Conservation (phyloP, 768 basidiomycete genomes). For the Erythrobasidium yunnanense region DNA sequence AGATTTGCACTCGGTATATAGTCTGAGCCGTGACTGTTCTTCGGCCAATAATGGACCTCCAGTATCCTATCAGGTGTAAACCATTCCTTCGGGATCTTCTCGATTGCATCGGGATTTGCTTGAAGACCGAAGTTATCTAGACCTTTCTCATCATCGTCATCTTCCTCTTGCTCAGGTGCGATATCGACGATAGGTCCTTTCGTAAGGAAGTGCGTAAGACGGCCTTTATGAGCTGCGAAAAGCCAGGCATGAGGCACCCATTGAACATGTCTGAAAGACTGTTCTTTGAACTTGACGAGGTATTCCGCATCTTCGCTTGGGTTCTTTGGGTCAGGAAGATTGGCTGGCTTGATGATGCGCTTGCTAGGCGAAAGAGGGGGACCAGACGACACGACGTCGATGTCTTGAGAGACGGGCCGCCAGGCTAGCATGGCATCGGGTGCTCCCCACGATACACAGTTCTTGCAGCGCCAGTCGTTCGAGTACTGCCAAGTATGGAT, state of each 20-base stretch:
- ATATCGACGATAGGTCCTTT: constrained; percentile 32
- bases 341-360: background rate
- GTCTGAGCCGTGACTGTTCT: constrained; percentile 38
- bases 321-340: constrained; percentile 31
- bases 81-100: constrained; percentile 55
- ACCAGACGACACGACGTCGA: background rate
- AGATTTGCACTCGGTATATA: constrained; percentile 46
- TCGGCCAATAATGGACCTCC: constrained; percentile 49
- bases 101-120: constrained; percentile 2
- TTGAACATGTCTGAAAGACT: constrained; percentile 30
- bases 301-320: constrained; percentile 30
- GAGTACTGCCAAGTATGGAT: constrained; percentile 20
- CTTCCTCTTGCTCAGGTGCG: constrained; percentile 28
- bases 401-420: constrained; percentile 20
- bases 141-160: constrained; percentile 31
- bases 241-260: constrained; percentile 37
- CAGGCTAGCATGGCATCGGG: constrained; percentile 37
- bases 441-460: constrained; percentile 27
- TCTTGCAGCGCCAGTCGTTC: constrained; percentile 23
- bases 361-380: background rate
- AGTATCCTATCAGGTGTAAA: constrained; percentile 84
- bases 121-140: constrained; percentile 17
- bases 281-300: constrained; percentile 37
- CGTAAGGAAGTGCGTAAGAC: constrained; percentile 33
- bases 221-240: constrained; percentile 9